Percentiles rank a stretch among this genome's conserved stretches.
These are phyloP conservation scores for Tricharina praecox DNA, from an alignment of 495 filamentous ascomycete genomes.

Conservation along the genomic window DNA sequence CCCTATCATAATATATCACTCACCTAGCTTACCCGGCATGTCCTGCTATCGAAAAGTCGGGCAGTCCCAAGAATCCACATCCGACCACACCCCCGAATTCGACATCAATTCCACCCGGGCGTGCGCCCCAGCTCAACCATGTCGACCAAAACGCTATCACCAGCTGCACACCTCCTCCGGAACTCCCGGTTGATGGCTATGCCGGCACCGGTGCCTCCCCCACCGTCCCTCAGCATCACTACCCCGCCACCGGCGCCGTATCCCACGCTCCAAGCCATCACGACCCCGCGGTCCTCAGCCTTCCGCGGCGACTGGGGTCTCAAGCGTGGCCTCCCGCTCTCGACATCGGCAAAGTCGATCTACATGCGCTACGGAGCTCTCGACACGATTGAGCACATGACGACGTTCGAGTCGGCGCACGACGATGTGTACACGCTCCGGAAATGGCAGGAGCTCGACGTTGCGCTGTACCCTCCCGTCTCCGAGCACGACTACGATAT, in stretches of 20 bases:
- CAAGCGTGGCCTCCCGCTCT: conserved; percentile 65
- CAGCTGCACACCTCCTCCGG: conserved; percentile 42
- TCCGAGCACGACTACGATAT: conserved; percentile 16
- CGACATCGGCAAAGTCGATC: conserved; percentile 51
- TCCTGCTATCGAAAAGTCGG: too few relatives aligned
- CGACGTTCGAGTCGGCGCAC: conserved; percentile 68
- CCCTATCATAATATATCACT: too few relatives aligned
- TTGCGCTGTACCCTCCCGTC: conserved; percentile 18
- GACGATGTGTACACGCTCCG: conserved; percentile 65
- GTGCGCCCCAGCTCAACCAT: conserved; percentile 7
- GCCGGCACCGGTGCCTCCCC: conserved; percentile 35
- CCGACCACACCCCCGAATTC: too few relatives aligned
- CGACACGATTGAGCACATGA: conserved; percentile 82
- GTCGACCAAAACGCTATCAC: conserved; percentile 34
- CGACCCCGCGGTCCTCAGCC: conserved; percentile 60
- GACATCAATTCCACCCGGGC: neutral
- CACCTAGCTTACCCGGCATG: too few relatives aligned
- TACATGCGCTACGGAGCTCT: conserved; percentile 52
- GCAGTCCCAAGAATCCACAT: too few relatives aligned
- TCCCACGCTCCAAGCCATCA: conserved; percentile 73
- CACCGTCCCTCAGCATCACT: conserved; percentile 31
- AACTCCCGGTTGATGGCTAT: conserved; percentile 43
- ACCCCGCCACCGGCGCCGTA: conserved; percentile 57
- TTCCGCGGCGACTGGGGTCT: conserved; percentile 80
- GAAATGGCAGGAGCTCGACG: conserved; percentile 72